Evolutionary conservation across 140 eudicot genomes (phyloP), one percentile per base, ranked within the genome.

Genomic region (Anethum foeniculum): DNA sequence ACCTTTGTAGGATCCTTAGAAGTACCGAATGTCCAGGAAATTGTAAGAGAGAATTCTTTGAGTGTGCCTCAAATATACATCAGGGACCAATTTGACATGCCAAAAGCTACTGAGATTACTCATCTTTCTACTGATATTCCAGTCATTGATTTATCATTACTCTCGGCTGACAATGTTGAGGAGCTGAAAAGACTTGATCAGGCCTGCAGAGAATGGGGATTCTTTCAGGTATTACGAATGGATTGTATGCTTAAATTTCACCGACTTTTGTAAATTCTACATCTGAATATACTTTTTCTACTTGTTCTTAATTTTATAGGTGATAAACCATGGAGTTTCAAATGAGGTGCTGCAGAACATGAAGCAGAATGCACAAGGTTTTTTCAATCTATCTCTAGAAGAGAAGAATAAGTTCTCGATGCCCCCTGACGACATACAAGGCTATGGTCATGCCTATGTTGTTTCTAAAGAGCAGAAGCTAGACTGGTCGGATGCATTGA

Each of bases 401-500:
- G 93, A 85, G 56, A 87, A 81, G 67, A 81, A 75, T 21, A 44
- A 30, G 36, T 88, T 78, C 79, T 87, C 84, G 19, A 82, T 78
- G 73, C 80, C 80, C 47, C 83, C 83, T 25, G 85, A 81, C 82
- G 80, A 83, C 71, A 60, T 86, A 25, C 86, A 88, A 84, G 90
- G 89, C 68, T 86, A 84, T 65, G 88, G 89, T 75, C 88, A 88
- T 74, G 83, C 88, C 2, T 84, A 77, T 76, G 85, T 85, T 52
- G 80, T 87, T 6, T 85, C 89, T 1, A 80, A 87, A 76, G 90
- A 87, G 32, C 89, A 85, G 80, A 88, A 85, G 77, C 83, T 88
- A 44, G 91, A 88, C 79, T 88, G 89, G 91, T 83, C 87, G 21
- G 91, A 88, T 72, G 77, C 82, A 83, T 71, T 81, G 64, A 71